Base-by-base conservation (phyloP, 768 basidiomycete genomes). In the Russula brevipes region DNA sequence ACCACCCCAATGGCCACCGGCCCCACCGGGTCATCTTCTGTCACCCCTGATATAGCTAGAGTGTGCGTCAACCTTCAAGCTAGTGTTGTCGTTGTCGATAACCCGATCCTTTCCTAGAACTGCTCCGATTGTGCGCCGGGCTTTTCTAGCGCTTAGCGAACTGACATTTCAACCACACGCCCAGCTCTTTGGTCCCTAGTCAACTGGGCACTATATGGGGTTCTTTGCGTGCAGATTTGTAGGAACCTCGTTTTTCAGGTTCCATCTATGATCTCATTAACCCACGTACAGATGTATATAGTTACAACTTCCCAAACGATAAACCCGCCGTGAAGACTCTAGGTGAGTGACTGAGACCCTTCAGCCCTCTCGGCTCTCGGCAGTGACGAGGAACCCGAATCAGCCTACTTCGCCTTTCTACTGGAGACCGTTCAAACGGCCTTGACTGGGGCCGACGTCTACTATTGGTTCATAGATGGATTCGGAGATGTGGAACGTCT, bases 211-310 rank as follows among this genome's bases (percentile, higher is more conserved):
- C 51, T 74, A 5, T 74, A 68, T 47, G 73, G 73, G 31, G 68
- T 68, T 17, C 69, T 74, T 17, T 53, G 55, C 31, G 66, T 73
- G 30, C 73, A 74, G 68, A 63, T 68, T 56, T 74, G 73, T 74
- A 47, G 11, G 47, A 42, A 64, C 61, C 14, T 35, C 0, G 31
- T 30, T n/a, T 7, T 30, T 33, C 33, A 7, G 12, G 24, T 24
- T 38, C 47, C 7, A 17, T 9, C 16, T 12, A 11, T n/a, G n/a
- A n/a, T 33, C 19, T 44, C 14, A 17, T 41, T 62, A 16, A 55
- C 35, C 41, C 30, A 30, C 10, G 30, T 31, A 19, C 42, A 65
- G 64, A 65, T 10, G 64, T 65, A 12, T 65, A 65, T 24, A 62
- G 49, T 44, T 62, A 62, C 31, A 62, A 61, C 35, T 65, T 65